These are phyloP conservation scores for Pythium vanterpoolii DNA, from an alignment of 352 stramenopile genomes.

Conservation along the genomic window DNA sequence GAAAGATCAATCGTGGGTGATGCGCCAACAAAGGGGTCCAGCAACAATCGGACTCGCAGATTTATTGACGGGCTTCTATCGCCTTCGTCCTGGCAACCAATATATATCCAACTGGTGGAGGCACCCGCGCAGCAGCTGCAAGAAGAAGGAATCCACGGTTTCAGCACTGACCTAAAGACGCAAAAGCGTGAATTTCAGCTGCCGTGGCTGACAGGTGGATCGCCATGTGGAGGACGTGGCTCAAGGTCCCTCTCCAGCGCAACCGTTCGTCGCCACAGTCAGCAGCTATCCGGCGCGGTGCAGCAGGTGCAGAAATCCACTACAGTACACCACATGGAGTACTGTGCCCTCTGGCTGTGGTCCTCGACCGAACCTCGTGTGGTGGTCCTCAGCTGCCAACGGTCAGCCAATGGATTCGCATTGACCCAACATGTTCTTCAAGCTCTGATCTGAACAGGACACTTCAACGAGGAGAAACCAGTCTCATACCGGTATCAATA, in stretches of 20 bases:
- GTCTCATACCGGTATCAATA: neutral
- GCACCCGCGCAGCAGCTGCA: neutral
- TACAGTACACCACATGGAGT: neutral
- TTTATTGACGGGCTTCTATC: neutral
- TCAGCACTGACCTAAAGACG: neutral
- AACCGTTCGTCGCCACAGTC: neutral
- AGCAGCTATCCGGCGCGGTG: neutral
- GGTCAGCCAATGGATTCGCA: neutral
- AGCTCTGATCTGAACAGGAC: neutral
- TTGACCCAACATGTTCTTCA: neutral
- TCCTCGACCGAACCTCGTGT: neutral
- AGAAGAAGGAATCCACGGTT: neutral
- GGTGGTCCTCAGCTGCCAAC: neutral
- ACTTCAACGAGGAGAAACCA: neutral
- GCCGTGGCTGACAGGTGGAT: neutral
- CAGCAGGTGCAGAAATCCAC: neutral
- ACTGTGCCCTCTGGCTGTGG: neutral
- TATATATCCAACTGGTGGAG: neutral
- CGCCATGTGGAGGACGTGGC: neutral
- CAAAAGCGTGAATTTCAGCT: neutral
- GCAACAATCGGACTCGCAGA: neutral
- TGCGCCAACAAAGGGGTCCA: too few species aligned
- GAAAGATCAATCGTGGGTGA: neutral
- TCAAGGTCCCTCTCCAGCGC: neutral
- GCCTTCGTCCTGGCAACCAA: neutral